Evolutionary conservation across 2,329 filamentous ascomycete species (phyloP), one percentile per base, ranked within the genome.

Genomic region (Pezicula rhizophila): DNA sequence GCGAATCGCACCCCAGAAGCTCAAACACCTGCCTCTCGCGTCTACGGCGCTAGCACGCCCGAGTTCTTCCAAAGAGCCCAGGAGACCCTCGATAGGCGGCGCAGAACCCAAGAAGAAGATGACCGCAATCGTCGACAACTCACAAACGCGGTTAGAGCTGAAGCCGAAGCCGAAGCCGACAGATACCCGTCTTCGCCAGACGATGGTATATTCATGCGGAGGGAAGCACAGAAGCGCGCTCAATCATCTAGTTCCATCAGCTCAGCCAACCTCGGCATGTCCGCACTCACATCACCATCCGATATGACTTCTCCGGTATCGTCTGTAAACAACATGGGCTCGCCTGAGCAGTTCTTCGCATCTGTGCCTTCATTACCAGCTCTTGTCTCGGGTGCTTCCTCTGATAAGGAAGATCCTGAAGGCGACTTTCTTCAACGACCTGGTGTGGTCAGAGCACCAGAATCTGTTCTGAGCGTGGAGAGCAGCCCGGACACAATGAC

Each of bases 311-410:
- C 57, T 18, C 57, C 58, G n/a, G 61, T 68, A 1, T 69, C 72
- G 3, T 74, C 75, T 5, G 68, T 72, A 8, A 75, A 76, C 28
- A 31, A 31, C 57, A 58, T 76, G 14, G 70, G 69, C 2, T 83
- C 60, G 12, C 52, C 50, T 12, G 60, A 61, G 31, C 59, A 60
- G 43, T 52, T 57, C 25, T 63, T 82, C 61, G 78, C 78, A 48
- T 84, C 80, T 3, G 80, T 84, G 46, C 80, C 80, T 0, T 85
- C 81, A 5, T 65, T 85, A 2, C 81, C 81, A 10, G 80, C 80
- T 6, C 67, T 84, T 7, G 69, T 84, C 10, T 84, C 80, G 49
- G 78, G 80, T 10, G 78, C 80, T 8, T 83, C 80, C 58, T 85
- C 81, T 2, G 74, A 84, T 8, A 84, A 79, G 12, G 79, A 77